A percentile compares a stretch with the other conserved stretches of the same genome.
phyloP scores from a whole-genome alignment of 2,329 filamentous ascomycete species.

The Coniochaeta ligniaria region DNA sequence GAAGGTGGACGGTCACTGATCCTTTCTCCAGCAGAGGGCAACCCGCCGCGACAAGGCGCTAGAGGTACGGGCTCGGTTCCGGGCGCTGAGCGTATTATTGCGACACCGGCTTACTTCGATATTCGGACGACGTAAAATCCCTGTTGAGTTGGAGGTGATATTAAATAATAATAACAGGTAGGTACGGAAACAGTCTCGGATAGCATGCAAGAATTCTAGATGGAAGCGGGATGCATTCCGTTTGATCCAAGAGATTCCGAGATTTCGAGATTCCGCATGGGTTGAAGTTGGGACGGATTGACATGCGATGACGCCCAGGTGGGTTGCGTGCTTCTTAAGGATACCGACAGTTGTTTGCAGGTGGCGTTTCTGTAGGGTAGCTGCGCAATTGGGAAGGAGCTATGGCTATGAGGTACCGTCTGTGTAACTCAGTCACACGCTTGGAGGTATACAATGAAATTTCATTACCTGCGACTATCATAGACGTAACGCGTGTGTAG shows the following conservation, averaged over 20 bases:
- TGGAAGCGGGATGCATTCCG: neutral
- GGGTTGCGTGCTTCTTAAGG: neutral
- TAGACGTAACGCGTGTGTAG: too few relatives aligned
- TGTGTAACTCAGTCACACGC: too few relatives aligned
- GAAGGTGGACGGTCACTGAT: neutral
- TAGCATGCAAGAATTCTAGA: neutral
- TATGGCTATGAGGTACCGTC: too few relatives aligned
- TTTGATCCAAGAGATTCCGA: neutral
- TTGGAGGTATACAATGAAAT: too few relatives aligned
- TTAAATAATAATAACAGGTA: neutral
- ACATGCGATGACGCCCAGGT: neutral
- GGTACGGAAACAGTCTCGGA: neutral
- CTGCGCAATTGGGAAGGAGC: too few relatives aligned
- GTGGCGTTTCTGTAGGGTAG: neutral
- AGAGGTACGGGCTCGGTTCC: neutral
- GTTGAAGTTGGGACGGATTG: neutral
- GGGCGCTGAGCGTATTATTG: neutral
- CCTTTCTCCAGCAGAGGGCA: neutral
- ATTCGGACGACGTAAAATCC: neutral
- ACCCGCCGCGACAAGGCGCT: neutral
- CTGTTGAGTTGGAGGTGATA: neutral
- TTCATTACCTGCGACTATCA: too few relatives aligned
- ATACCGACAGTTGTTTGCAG: neutral
- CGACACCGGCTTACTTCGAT: neutral
- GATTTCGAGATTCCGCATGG: neutral